These are phyloP conservation scores for Gaultheria prostrata DNA, from an alignment of 148 eudicot species.

Conservation along the genomic window DNA sequence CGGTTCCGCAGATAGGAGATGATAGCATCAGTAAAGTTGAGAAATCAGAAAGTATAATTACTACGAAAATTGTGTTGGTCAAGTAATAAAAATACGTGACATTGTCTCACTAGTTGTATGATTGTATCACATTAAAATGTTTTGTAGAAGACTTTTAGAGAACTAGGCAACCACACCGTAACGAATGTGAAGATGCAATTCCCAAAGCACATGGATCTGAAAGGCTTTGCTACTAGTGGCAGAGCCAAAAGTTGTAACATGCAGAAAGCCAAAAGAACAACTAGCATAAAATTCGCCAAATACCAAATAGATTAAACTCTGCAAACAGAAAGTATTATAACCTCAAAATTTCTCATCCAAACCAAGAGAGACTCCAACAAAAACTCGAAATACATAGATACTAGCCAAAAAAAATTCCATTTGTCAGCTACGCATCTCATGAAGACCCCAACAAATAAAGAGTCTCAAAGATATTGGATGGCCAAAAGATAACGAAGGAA, in stretches of 20 bases:
- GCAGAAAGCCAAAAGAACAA: background rate
- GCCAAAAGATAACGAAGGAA: background rate
- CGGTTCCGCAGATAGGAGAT: background rate
- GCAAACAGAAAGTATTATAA: background rate
- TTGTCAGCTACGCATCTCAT: background rate
- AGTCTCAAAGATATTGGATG: background rate
- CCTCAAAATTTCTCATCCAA: constrained; percentile 1
- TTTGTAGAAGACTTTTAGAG: background rate
- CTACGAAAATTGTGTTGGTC: background rate
- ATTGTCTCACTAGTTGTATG: background rate
- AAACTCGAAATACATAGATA: background rate
- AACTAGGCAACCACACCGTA: background rate
- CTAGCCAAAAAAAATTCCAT: background rate
- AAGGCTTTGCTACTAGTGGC: background rate
- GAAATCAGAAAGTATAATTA: background rate
- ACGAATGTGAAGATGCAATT: background rate
- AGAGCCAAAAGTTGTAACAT: background rate
- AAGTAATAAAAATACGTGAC: background rate
- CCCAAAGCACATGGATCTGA: background rate
- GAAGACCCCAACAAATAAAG: background rate
- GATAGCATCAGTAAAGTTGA: background rate
- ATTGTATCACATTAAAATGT: background rate
- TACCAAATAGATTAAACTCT: background rate
- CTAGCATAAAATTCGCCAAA: background rate
- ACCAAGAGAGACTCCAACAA: background rate